Evolutionary conservation across 2,329 filamentous ascomycete genomes (phyloP), one percentile per base, ranked within the genome.

Genomic region (Raffaelea ambrosiae): DNA sequence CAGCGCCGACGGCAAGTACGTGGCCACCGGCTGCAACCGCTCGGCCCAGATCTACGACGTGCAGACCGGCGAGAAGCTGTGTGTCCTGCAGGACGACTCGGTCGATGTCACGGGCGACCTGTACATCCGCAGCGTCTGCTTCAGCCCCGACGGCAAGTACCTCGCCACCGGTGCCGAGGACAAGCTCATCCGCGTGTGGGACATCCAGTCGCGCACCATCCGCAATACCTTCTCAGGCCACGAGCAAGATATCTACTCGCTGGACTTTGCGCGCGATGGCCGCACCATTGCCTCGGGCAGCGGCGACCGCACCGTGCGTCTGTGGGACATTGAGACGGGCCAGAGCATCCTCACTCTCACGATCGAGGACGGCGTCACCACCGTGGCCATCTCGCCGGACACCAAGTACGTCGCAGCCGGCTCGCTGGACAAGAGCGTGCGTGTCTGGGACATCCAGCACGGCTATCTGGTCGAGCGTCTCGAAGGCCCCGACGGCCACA

Each of bases 1-100:
- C 73, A 97, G 91, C 63, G 81, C 86, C 48, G 93, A 98, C 61
- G 93, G 93, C 57, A 90, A 95, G 62, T 96, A 88, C 58, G 86
- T 98, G 48, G 93, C 93, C 8, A 98, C 93, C 5, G 93, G 93
- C 40, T 97, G 93, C 74, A 98, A 98, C 67, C 77, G 90, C 54
- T 95, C 89, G n/a, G 93, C 93, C n/a, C 91, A 97, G 67, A 98
- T 98, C 59, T 98, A 93, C 65, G 93, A 98, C 55, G 91, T 97
- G 39, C 76, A 81, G 58, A 86, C 81, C 16, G 93, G 93, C 48
- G 81, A 88, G 57, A 93, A 91, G 64, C 82, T 97, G 46, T 93
- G 88, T 56, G 84, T 93, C 50, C 73, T 97, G 31, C 88, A 95
- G 65, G 93, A 98, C 59, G 86, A 91, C 57, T 84, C 77, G 41